Percentiles rank a stretch among this genome's conserved stretches.
Evolutionary conservation across 768 basidiomycete species (phyloP).

Genomic region (Candolleomyces aberdarensis): DNA sequence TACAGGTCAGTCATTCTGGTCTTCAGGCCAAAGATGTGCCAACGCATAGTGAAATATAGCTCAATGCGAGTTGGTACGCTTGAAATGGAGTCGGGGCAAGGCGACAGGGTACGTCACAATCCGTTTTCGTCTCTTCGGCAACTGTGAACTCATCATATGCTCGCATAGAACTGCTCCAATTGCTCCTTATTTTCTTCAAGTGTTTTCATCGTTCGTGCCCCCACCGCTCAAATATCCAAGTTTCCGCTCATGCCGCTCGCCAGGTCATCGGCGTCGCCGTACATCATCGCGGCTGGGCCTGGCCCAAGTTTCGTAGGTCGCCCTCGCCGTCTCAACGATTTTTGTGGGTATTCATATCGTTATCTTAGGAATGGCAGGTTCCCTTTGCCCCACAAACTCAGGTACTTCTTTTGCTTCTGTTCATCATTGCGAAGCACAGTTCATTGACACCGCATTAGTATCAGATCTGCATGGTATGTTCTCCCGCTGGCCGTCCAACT

Average conservation of each 20-base stretch:
- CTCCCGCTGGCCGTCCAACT: neutral
- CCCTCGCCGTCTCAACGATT: neutral
- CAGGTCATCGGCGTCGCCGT: slow-evolving; percentile 41
- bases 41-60: slow-evolving; percentile 15
- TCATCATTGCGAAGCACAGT: neutral
- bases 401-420: slow-evolving; percentile 13
- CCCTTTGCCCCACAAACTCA: slow-evolving; percentile 48
- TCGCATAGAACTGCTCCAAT: slow-evolving; percentile 38
- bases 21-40: neutral
- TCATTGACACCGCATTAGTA: slow-evolving; percentile 28
- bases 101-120: slow-evolving; percentile 24
- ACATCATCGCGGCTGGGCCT: slow-evolving; percentile 38
- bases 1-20: slow-evolving; percentile 20
- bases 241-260: neutral
- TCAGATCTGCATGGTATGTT: slow-evolving; percentile 54
- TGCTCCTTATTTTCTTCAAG: slow-evolving; percentile 48
- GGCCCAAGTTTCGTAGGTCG: slow-evolving; percentile 27
- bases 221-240: neutral
- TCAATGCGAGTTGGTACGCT: slow-evolving; percentile 35
- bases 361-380: slow-evolving; percentile 43
- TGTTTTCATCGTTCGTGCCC: slow-evolving; percentile 41
- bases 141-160: neutral
- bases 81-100: slow-evolving; percentile 32
- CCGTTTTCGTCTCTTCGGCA: neutral
- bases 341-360: neutral